A percentile compares a stretch with the other conserved stretches of the same genome.
phyloP scores from a whole-genome alignment of 257 asterid species.

The Echites panduratus region DNA sequence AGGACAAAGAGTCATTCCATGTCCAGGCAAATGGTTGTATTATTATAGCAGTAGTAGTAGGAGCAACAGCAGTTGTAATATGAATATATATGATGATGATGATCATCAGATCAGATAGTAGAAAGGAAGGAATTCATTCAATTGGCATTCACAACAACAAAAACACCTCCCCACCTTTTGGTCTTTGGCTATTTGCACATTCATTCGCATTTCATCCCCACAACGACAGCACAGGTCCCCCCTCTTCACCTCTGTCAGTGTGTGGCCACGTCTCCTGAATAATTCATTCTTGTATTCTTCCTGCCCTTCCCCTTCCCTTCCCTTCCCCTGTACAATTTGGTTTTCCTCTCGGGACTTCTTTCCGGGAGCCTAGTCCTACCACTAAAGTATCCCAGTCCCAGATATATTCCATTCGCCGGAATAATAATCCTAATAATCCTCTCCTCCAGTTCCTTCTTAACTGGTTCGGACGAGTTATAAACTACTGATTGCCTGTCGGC shows the following conservation, averaged over 20 bases:
- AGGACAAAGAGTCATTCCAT: too few relatives aligned
- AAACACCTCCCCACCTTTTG: not conserved
- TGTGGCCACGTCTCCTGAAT: conserved; percentile 6
- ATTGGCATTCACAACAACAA: too few relatives aligned
- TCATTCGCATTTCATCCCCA: not conserved
- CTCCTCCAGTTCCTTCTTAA: not conserved
- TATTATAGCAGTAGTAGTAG: too few relatives aligned
- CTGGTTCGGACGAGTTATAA: not conserved
- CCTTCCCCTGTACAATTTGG: not conserved
- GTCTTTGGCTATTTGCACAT: not conserved
- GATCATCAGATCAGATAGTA: too few relatives aligned
- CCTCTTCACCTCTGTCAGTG: not conserved
- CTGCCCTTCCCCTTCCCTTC: conserved; percentile 1
- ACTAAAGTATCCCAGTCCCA: not conserved
- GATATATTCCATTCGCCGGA: not conserved
- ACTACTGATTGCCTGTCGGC: conserved; percentile 39
- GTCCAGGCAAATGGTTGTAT: too few relatives aligned
- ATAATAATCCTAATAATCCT: not conserved
- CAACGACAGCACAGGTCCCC: not conserved
- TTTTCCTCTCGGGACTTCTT: not conserved
- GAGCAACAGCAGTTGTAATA: too few relatives aligned
- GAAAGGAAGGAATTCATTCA: not conserved
- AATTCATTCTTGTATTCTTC: conserved; percentile 3
- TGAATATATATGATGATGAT: not conserved
- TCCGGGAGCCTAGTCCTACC: not conserved